A percentile compares a stretch with the other conserved stretches of the same genome.
Conservation (phyloP, 176 grass and related monocot genomes). For the Stipa capillata region DNA sequence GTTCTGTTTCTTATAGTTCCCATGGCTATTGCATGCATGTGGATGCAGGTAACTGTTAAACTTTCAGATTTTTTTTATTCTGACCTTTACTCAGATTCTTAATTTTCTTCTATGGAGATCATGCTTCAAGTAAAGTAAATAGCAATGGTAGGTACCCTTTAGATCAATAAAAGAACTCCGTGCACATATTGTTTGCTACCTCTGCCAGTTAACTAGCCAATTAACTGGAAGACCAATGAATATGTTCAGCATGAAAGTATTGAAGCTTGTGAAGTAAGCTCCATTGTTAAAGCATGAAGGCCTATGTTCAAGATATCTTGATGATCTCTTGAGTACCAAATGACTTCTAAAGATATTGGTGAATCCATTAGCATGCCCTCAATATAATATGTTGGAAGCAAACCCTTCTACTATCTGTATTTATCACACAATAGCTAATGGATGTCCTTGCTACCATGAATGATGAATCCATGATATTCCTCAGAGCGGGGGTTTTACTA, state of each 20-base stretch:
- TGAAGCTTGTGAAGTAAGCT: not conserved
- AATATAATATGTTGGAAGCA: not conserved
- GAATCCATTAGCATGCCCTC: not conserved
- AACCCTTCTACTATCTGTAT: not conserved
- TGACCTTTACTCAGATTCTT: not conserved
- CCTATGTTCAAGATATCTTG: not conserved
- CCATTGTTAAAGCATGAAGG: not conserved
- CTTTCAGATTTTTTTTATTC: not conserved
- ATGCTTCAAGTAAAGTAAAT: not conserved
- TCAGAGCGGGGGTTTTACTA: slow-evolving; percentile 9
- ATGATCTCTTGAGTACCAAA: not conserved
- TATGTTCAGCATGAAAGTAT: not conserved
- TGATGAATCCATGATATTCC: no score
- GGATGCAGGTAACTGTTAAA: slow-evolving; percentile 82
- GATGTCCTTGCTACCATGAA: not conserved
- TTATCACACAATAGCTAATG: not conserved
- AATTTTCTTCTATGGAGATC: not conserved
- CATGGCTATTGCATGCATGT: slow-evolving; percentile 81
- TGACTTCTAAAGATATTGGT: not conserved
- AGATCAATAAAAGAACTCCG: not conserved
- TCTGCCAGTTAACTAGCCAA: not conserved
- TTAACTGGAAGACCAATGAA: not conserved
- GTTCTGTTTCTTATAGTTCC: slow-evolving; percentile 86
- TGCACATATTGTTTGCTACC: not conserved
- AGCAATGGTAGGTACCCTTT: not conserved